Evolutionary conservation across 2,329 filamentous ascomycete genomes (phyloP), one percentile per base, ranked within the genome.

Genomic region (Colletotrichum echinochloae): DNA sequence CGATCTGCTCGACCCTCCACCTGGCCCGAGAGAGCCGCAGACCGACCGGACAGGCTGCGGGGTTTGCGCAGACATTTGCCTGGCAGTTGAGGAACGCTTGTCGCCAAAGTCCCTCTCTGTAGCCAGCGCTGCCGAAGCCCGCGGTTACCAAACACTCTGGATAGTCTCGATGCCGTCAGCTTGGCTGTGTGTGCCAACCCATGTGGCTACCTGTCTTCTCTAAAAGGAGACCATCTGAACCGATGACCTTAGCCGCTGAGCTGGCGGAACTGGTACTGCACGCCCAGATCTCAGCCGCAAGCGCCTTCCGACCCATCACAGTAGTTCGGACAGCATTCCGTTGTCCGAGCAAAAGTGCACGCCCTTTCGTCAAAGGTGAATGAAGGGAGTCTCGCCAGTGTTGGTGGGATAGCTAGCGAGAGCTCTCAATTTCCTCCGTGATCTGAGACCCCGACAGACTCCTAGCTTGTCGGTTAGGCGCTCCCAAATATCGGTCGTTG

Each of bases 251-350:
- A 28, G 41, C 37, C 52, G 41, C 49, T 70, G 67, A 46, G 57
- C 63, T 56, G 52, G 49, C 26, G 6, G 41, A 56, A 51, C 20
- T 30, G 59, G 48, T 48, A 20, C 55, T 30, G 28, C 59, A 63
- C 23, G 41, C 49, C 56, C 8, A 52, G 57, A 44, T 54, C 37
- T 71, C 68, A 68, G 68, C 68, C 68, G 68, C 68, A 71, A 71
- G 68, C 59, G 64, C 68, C 68, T 54, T 71, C 52, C 64, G 68
- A 71, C 30, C 46, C 35, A 39, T 71, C 44, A 46, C 30, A 63
- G 57, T 35, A 59, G 30, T 59, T 30, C 33, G 51, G 28, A 37
- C 55, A 37, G 41, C 52, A 63, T 54, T 67, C 57, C 64, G 51
- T 44, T 46, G 57, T 60, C 63, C 46, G 44, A 54, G n/a, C 30